Evolutionary conservation across 805 yeast species (phyloP).

Genomic region (Lachancea mirantina): DNA sequence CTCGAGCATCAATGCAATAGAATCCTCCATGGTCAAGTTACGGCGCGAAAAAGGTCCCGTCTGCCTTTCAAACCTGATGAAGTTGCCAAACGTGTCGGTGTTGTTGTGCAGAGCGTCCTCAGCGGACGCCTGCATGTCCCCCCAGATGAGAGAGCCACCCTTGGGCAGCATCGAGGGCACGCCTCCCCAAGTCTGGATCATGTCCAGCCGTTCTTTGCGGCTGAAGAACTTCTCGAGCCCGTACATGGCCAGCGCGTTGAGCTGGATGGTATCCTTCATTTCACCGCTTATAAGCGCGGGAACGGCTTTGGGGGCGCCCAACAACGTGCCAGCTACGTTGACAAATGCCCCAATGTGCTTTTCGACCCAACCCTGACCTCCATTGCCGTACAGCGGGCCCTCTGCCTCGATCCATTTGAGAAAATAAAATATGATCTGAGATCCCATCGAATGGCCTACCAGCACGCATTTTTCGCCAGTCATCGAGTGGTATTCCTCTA

Average conservation of each 20-base stretch:
- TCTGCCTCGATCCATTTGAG: constrained; percentile 94
- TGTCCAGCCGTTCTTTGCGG: constrained; percentile 77
- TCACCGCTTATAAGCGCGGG: constrained; percentile 94
- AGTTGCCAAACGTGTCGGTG: constrained; percentile 57
- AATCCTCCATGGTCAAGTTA: constrained; percentile 58
- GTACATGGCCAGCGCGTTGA: constrained; percentile 86
- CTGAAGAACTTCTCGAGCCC: constrained; percentile 93
- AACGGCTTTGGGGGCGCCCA: constrained; percentile 93
- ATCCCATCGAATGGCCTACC: constrained; percentile 94
- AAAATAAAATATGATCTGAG: constrained; percentile 82
- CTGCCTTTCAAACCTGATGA: constrained; percentile 48
- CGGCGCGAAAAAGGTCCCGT: constrained; percentile 14
- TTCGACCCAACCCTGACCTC: constrained; percentile 87
- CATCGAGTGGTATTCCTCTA: constrained; percentile 50
- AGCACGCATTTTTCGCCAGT: constrained; percentile 66
- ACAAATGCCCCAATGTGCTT: constrained; percentile 73
- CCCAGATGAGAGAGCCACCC: constrained; percentile 92
- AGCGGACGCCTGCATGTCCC: constrained; percentile 66
- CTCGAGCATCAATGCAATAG: constrained; percentile 57
- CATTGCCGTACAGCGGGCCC: constrained; percentile 77
- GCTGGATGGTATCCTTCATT: constrained; percentile 94
- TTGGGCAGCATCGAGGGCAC: constrained; percentile 93
- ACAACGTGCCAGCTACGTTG: constrained; percentile 80
- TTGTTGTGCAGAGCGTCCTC: constrained; percentile 38
- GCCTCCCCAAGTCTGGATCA: constrained; percentile 73